Conservation (phyloP, 495 filamentous ascomycete genomes). For the Thermochaetoides thermophila region DNA sequence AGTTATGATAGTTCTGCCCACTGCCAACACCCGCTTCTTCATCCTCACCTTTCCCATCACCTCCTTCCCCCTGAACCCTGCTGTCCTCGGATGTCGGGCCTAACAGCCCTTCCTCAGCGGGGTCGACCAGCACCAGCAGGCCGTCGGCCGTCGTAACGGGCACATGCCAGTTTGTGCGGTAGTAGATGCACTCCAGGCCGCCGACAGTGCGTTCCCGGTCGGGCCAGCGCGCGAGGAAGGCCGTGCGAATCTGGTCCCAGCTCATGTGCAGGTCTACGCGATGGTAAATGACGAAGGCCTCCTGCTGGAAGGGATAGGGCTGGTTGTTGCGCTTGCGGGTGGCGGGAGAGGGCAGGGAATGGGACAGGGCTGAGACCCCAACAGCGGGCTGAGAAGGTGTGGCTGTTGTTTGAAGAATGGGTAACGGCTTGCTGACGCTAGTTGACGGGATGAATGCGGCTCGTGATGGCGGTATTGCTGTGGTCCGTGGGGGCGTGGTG, state of each 20-base stretch:
- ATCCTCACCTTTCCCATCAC: not conserved
- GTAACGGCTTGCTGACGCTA: too few relatives aligned
- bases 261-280: constrained; percentile 18
- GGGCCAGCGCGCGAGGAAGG: constrained; percentile 16
- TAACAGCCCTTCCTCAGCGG: not conserved
- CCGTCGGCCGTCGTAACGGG: constrained; percentile 7
- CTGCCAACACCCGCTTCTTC: not conserved
- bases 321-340: constrained; percentile 8
- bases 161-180: constrained; percentile 19
- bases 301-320: constrained; percentile 11
- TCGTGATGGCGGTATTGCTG: too few relatives aligned
- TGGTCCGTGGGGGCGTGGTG: too few relatives aligned
- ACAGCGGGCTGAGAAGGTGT: too few relatives aligned
- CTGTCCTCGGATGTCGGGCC: not conserved
- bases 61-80: not conserved
- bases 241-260: constrained; percentile 18
- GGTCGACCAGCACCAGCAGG: constrained; percentile 14
- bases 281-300: constrained; percentile 18
- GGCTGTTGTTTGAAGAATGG: too few relatives aligned
- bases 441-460: too few relatives aligned
- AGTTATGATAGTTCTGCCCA: not conserved
- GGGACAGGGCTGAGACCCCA: too few relatives aligned
- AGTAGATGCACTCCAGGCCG: constrained; percentile 24
- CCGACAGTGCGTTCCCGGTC: constrained; percentile 6
- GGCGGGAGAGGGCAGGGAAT: not conserved